Evolutionary conservation across 306 rosid genomes (phyloP), one percentile per base, ranked within the genome.

Genomic region (Cicer pinnatifidum): DNA sequence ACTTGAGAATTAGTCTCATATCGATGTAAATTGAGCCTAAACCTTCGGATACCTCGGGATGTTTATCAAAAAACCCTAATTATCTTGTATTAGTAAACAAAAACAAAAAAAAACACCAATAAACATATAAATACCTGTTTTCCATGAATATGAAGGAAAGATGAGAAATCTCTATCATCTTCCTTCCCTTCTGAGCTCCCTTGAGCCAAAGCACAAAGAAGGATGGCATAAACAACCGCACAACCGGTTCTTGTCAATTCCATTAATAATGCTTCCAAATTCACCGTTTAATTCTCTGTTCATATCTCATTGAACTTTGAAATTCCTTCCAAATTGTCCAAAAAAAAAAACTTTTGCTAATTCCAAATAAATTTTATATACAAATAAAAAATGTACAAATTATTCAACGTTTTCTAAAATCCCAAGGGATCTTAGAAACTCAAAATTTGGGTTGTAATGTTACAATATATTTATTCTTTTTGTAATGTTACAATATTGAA

Each of bases 251-350:
- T 87, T 84, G 81, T 81, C 83, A 87, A 79, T 80, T 82, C 91
- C 90, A 89, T 89, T 75, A 28, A 28, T 28, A 28, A 28, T 28
- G 59, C 78, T 84, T 47, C 7, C 46, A 62, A 70, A 53, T 38
- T 81, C 75, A 81, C 52, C 52, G 60, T 10, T 13, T 1, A 59
- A 57, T 52, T 81, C 81, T 8, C 47, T 51, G 52, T 61, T 91
- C 96, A 89, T 93, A 75, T 93, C 88, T 86, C 97, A 90, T 89
- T 69, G 82, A 82, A 82, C 58, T 79, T 72, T 9, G 6, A 58
- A 60, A 33, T 6, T 60, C 73, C 64, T 44, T 46, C 52, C 38
- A 61, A 28, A 28, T 58, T 58, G 28, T 4, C 40, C 4, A 3
- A 20, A 20, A 28, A 28, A 11, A 28, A 28, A 28, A 6, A 9